These are phyloP conservation scores for Pycnococcus provasolii DNA, from an alignment of 139 green algal species.

Conservation along the genomic window DNA sequence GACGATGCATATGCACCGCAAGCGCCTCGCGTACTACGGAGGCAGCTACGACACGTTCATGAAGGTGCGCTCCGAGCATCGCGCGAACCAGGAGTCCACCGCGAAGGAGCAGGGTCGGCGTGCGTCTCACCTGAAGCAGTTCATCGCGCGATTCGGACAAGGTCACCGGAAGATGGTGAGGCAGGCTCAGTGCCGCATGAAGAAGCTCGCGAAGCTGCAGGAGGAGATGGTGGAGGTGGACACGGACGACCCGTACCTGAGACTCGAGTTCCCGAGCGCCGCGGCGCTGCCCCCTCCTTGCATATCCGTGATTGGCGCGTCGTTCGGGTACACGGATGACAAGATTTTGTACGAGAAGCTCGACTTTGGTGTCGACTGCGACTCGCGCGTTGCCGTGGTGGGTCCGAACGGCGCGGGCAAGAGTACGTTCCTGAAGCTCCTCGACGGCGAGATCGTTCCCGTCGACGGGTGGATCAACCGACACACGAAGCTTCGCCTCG, in stretches of 20 bases:
- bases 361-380: conserved; percentile 76
- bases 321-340: conserved; percentile 30
- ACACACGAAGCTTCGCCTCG: conserved; percentile 60
- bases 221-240: conserved; percentile 28
- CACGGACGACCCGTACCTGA: conserved; percentile 34
- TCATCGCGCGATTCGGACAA: conserved; percentile 30
- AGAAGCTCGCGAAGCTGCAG: conserved; percentile 32
- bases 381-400: conserved; percentile 68
- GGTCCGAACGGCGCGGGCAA: conserved; percentile 79
- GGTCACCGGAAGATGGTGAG: conserved; percentile 33
- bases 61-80: conserved; percentile 34
- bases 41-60: conserved; percentile 77
- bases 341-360: conserved; percentile 59
- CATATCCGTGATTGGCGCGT: conserved; percentile 26
- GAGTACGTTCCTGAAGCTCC: conserved; percentile 81
- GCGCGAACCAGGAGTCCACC: conserved; percentile 34
- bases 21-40: conserved; percentile 51
- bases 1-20: conserved; percentile 37
- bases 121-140: conserved; percentile 14
- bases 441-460: conserved; percentile 41
- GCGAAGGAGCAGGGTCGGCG: conserved; percentile 25
- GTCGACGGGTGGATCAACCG: conserved; percentile 35
- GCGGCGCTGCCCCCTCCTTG: conserved; percentile 27
- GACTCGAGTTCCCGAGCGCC: conserved; percentile 28
- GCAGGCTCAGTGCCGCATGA: conserved; percentile 34